Base-by-base conservation (phyloP, 345 rosid species). In the Schrenkiella parvula region DNA sequence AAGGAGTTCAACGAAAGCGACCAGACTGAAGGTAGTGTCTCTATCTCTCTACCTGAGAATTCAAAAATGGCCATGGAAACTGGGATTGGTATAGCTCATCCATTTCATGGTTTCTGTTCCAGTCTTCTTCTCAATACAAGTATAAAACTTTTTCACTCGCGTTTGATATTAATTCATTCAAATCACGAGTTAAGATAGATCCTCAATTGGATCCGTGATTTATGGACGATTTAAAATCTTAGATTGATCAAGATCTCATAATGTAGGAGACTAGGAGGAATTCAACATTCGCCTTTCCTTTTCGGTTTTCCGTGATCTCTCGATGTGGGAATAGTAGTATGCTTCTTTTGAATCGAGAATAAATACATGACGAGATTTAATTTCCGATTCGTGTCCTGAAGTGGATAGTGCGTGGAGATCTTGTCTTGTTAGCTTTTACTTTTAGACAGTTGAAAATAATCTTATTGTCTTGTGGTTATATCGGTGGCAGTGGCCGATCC, bases 1-100 rank as follows among this genome's bases (percentile, higher is more conserved):
- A 86, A 88, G 60, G 98, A 92, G 88, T 92, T 89, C 84, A 73
- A 84, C 38, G 98, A 89, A 79, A 88, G 79, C 56, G 96, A 92
- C 37, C 91, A 90, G 71, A 78, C 31, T 55, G 91, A 88, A 81
- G 93, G 92, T 84, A 70, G 29, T 56, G 68, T 80, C 21, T 54
- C 39, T 15, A 3, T 66, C 51, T 76, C n/a, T 18, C 1, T 21
- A 34, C 5, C 25, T 41, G 29, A 14, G 41, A 9, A 15, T 22
- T 34, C 6, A 34, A 11, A 15, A 46, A 25, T 57, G 18, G 57
- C 17, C 31, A 11, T 60, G 34, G 59, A 51, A 9, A 59, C 60
- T 59, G 1, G 4, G 59, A 60, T 68, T 54, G 6, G 3, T 53
- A 22, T 31, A 26, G 26, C 35, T 29, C 14, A n/a, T 19, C 35